Base-by-base conservation (phyloP, 2,329 filamentous ascomycete species). In the Paraphoma sp. region DNA sequence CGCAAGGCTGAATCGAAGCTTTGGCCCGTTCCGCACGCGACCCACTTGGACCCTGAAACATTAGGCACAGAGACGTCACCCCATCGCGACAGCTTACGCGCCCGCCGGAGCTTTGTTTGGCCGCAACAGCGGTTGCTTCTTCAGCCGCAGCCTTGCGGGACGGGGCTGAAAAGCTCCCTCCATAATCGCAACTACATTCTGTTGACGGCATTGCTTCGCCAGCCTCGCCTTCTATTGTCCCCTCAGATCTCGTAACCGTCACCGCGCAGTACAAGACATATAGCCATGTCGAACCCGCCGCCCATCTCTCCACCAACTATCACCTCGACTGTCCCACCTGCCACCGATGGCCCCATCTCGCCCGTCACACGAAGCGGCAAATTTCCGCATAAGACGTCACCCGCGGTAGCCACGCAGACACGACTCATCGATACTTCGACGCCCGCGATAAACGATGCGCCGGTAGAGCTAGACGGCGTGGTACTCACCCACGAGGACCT, bases 401-500 rank as follows among this genome's bases (percentile, higher is more conserved):
- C 62, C 1, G 56, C 67, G 6, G 67, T 64, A 10, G 41, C 64
- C 16, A 59, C 73, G 7, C 60, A 65, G 18, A 70, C 70, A 6
- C 70, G 74, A 0, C 69, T 74, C 40, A 75, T 81, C 58, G 73
- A 76, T 5, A 73, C 76, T 1, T 68, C 65, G 5, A 72, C 75
- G 2, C 76, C 76, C 0, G 69, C 79, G 4, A 78, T 82, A 62
- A 82, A 82, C 59, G 62, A 67, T 10, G 68, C 71, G 44, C 79
- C 80, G 0, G 73, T 81, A 5, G 80, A 82, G 63, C 61, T 82
- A 5, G 80, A 82, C 50, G 73, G 75, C 31, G 54, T 62, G 3
- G 60, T 68, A 1, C 60, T 65, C 10, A 68, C 56, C 31, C 55
- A 64, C 2, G 69, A 69, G 41, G 69, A 72, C 45, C 17, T 64